Evolutionary conservation across 768 basidiomycete genomes (phyloP).

Genomic region (Strobilomyces dryophilus): DNA sequence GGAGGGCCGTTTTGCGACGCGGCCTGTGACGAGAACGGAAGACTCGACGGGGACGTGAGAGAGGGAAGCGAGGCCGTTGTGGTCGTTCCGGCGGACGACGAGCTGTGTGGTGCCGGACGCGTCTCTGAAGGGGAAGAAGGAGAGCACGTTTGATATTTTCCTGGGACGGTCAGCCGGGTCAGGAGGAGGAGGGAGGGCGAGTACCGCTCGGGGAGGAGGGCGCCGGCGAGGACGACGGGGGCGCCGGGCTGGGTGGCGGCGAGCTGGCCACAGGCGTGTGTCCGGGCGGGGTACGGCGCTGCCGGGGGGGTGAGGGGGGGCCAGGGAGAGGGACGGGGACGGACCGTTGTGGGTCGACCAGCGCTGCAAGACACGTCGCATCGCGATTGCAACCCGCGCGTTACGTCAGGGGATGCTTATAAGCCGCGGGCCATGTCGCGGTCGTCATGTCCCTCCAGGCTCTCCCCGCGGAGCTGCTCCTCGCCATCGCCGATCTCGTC

Average conservation of each 20-base stretch:
- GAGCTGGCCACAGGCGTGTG: constrained; percentile 64
- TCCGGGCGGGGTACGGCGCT: constrained; percentile 58
- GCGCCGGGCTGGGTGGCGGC: constrained; percentile 47
- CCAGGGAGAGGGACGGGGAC: too few relatives aligned
- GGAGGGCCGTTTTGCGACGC: constrained; percentile 59
- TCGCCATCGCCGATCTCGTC: constrained; percentile 42
- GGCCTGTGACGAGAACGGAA: constrained; percentile 69
- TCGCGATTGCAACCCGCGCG: background rate
- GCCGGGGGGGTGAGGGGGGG: too few relatives aligned
- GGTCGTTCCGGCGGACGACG: constrained; percentile 49
- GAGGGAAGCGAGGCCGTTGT: constrained; percentile 39
- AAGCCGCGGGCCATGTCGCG: too few relatives aligned
- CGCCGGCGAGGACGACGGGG: constrained; percentile 71
- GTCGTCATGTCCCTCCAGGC: constrained; percentile 33
- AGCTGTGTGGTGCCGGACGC: constrained; percentile 76
- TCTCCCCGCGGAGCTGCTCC: constrained; percentile 63
- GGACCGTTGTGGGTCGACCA: background rate
- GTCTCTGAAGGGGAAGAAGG: constrained; percentile 87
- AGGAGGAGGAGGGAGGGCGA: constrained; percentile 21
- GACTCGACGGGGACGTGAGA: constrained; percentile 72
- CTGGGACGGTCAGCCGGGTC: constrained; percentile 43
- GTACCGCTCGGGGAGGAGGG: constrained; percentile 80
- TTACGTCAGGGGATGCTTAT: background rate
- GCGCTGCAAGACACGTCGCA: background rate
- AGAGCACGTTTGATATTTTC: constrained; percentile 61